Evolutionary conservation across 768 basidiomycete species (phyloP).

Genomic region (Naganishia vaughanmartiniae): DNA sequence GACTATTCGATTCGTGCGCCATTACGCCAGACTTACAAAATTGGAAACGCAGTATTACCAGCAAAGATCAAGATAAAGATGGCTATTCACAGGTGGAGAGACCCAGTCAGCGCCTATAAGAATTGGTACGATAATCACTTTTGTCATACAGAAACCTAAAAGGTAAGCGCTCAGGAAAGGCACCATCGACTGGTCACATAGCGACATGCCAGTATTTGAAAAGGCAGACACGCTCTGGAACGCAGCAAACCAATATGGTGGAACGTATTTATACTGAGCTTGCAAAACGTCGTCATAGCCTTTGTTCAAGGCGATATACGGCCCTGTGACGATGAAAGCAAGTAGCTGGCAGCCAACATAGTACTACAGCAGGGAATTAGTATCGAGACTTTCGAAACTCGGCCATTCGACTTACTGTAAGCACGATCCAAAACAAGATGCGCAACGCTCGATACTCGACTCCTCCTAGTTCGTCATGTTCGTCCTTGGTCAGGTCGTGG

Average conservation of each 20-base stretch:
- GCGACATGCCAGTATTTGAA: slow-evolving; percentile 81
- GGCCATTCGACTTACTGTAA: slow-evolving; percentile 58
- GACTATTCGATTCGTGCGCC: neutral
- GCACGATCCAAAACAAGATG: slow-evolving; percentile 76
- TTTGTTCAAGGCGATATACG: slow-evolving; percentile 64
- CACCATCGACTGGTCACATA: slow-evolving; percentile 80
- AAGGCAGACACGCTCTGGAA: slow-evolving; percentile 85
- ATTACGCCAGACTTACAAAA: slow-evolving; percentile 64
- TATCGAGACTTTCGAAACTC: neutral
- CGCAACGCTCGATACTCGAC: slow-evolving; percentile 86
- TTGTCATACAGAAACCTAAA: slow-evolving; percentile 58
- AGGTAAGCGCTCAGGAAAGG: slow-evolving; percentile 84
- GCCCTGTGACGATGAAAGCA: slow-evolving; percentile 70
- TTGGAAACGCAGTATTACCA: slow-evolving; percentile 87
- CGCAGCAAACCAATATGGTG: slow-evolving; percentile 72
- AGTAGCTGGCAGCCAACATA: slow-evolving; percentile 69
- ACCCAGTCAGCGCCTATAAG: neutral
- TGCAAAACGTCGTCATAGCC: slow-evolving; percentile 65
- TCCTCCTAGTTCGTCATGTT: slow-evolving; percentile 87
- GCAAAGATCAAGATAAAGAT: slow-evolving; percentile 76
- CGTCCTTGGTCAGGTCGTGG: slow-evolving; percentile 65
- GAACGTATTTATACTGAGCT: slow-evolving; percentile 59
- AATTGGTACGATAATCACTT: neutral
- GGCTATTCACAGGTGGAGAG: slow-evolving; percentile 29
- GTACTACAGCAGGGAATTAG: slow-evolving; percentile 60